Conservation (phyloP, 2,329 filamentous ascomycete genomes). For the Colletotrichum sp. region DNA sequence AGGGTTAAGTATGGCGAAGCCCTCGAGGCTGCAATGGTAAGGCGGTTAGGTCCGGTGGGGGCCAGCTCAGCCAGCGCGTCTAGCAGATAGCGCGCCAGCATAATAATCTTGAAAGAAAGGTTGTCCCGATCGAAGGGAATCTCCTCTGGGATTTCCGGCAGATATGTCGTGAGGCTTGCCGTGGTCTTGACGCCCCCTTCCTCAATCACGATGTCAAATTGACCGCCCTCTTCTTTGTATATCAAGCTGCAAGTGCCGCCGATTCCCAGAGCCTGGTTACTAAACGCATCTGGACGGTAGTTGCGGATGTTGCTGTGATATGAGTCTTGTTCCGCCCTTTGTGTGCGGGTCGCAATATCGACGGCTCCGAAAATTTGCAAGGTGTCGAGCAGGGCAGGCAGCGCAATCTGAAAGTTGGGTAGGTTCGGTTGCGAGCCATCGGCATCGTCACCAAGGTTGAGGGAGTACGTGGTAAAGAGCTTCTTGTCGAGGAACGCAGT, state of each 20-base stretch:
- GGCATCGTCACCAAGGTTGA: slow-evolving; percentile 56
- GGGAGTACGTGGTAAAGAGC: slow-evolving; percentile 86
- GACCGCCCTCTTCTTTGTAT: slow-evolving; percentile 76
- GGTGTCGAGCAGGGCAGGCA: slow-evolving; percentile 88
- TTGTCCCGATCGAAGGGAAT: slow-evolving; percentile 88
- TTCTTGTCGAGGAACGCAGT: slow-evolving; percentile 82
- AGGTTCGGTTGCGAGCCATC: slow-evolving; percentile 48
- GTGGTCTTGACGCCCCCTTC: slow-evolving; percentile 88
- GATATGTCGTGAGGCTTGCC: slow-evolving; percentile 89
- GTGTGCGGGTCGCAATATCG: slow-evolving; percentile 64
- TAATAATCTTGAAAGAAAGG: slow-evolving; percentile 91
- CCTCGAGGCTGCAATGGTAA: slow-evolving; percentile 72
- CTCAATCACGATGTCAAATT: slow-evolving; percentile 84
- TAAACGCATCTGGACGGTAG: slow-evolving; percentile 77
- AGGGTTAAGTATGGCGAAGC: slow-evolving; percentile 76
- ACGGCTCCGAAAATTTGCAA: slow-evolving; percentile 95
- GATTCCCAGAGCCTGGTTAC: slow-evolving; percentile 81
- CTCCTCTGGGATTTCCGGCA: slow-evolving; percentile 74
- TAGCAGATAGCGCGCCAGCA: slow-evolving; percentile 77
- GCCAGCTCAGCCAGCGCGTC: slow-evolving; percentile 75
- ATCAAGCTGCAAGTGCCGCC: slow-evolving; percentile 85
- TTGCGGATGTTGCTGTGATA: slow-evolving; percentile 68
- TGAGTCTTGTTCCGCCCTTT: slow-evolving; percentile 63
- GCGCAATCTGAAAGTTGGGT: slow-evolving; percentile 84
- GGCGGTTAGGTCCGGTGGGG: slow-evolving; percentile 72